Evolutionary conservation across 2,329 filamentous ascomycete species (phyloP), one percentile per base, ranked within the genome.

Genomic region (Zasmidium angulare): DNA sequence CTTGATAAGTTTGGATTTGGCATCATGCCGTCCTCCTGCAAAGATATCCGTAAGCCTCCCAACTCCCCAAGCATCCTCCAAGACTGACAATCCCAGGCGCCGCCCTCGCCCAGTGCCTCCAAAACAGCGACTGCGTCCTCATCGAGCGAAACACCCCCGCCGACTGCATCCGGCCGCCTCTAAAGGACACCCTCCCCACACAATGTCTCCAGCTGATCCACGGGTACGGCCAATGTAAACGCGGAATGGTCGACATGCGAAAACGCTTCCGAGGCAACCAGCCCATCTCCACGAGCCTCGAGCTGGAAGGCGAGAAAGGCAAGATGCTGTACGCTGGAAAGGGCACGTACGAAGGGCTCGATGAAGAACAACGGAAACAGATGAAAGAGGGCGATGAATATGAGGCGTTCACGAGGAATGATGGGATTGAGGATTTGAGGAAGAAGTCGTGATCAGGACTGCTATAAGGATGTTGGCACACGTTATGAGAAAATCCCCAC

Each of bases 161-260:
- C 74, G 93, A 97, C 72, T 99, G 95, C 77, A 86, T 99, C 49
- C 89, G 90, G 51, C 83, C 87, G 19, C 93, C 93, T 2, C 86
- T 96, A 63, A 82, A 86, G 74, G 88, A 95, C 64, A 88, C 87
- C 6, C 86, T 99, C 14, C 93, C 95, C 20, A 88, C 85, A 22
- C 88, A 89, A 77, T 99, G 95, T 78, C 91, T 93, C 74, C 93
- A 97, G 77, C 84, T 99, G 61, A 91, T 93, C 75, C 93, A 91
- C 75, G 91, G 92, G 49, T 95, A 96, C 71, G 90, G 91, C 74
- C 91, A 97, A 74, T 99, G 95, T 84, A 96, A 96, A 72, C 89
- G 93, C 66, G 95, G 95, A 66, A 86, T 96, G 86, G 89, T 98
- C 68, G 95, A 99, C 76, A 99, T 99, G 95, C 90, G 95, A 75